phyloP scores from a whole-genome alignment of 2,329 filamentous ascomycete species.

The Alternaria hordeiaustralica region DNA sequence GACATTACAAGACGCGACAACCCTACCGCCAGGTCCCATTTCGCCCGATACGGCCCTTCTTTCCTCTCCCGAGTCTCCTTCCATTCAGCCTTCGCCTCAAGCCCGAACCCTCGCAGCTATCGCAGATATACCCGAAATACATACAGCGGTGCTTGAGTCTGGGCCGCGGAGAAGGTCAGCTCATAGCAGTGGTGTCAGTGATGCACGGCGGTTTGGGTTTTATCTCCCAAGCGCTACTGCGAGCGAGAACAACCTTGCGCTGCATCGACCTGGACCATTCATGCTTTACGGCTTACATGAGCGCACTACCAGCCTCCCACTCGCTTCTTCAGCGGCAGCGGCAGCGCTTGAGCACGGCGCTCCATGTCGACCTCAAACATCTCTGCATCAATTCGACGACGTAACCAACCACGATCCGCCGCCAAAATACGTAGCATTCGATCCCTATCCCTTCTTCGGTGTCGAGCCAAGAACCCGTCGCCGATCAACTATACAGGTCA shows the following conservation, averaged over 20 bases:
- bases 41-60: background rate
- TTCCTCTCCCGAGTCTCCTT: background rate
- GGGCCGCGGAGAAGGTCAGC: background rate
- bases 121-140: background rate
- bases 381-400: background rate
- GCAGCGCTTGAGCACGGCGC: background rate
- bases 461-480: background rate
- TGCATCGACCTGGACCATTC: background rate
- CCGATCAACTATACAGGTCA: background rate
- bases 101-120: background rate
- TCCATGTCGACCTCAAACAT: background rate
- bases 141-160: background rate
- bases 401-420: background rate
- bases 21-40: background rate
- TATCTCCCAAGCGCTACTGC: background rate
- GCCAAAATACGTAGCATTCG: slow-evolving; percentile 2
- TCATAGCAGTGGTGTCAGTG: background rate
- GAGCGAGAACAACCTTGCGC: background rate
- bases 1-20: background rate
- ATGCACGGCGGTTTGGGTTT: background rate
- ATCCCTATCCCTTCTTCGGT: slow-evolving; percentile 3
- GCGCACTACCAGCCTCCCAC: background rate
- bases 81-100: background rate
- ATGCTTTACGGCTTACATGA: background rate
- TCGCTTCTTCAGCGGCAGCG: background rate